Evolutionary conservation across 2,329 filamentous ascomycete species (phyloP).

Genomic region (Alternaria hordeiaustralica): DNA sequence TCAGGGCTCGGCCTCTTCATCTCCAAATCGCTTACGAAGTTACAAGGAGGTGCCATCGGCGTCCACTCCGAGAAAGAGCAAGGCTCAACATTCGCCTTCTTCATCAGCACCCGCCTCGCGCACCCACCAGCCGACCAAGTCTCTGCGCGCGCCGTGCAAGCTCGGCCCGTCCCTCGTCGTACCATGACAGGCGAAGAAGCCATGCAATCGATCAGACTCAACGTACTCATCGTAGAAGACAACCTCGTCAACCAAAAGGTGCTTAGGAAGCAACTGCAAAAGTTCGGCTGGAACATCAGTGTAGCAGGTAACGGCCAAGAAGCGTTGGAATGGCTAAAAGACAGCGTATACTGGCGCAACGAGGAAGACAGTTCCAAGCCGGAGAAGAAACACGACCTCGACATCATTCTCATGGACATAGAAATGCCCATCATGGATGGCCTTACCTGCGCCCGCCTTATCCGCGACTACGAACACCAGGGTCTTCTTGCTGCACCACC

Average conservation of each 20-base stretch:
- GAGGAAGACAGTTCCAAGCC: background rate
- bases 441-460: conserved; percentile 35
- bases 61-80: conserved; percentile 44
- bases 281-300: conserved; percentile 44
- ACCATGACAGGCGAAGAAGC: conserved; percentile 26
- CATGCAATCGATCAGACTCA: conserved; percentile 26
- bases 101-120: conserved; percentile 39
- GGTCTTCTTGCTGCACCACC: conserved; percentile 21
- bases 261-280: conserved; percentile 48
- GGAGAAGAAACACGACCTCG: conserved; percentile 15
- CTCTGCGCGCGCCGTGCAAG: background rate
- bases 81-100: conserved; percentile 52
- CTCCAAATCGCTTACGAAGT: conserved; percentile 39
- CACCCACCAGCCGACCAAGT: conserved; percentile 13
- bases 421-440: conserved; percentile 48
- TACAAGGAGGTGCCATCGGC: conserved; percentile 53
- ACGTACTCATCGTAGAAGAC: conserved; percentile 47
- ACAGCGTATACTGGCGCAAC: conserved; percentile 35
- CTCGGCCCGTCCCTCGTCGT: conserved; percentile 11
- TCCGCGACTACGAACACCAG: conserved; percentile 35
- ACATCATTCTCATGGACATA: conserved; percentile 43
- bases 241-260: conserved; percentile 53
- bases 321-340: conserved; percentile 45
- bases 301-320: conserved; percentile 50
- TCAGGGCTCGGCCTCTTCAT: conserved; percentile 54